Evolutionary conservation across 169 alveolate genomes (phyloP), one percentile per base, ranked within the genome.

Genomic region (Plasmodium fragile): DNA sequence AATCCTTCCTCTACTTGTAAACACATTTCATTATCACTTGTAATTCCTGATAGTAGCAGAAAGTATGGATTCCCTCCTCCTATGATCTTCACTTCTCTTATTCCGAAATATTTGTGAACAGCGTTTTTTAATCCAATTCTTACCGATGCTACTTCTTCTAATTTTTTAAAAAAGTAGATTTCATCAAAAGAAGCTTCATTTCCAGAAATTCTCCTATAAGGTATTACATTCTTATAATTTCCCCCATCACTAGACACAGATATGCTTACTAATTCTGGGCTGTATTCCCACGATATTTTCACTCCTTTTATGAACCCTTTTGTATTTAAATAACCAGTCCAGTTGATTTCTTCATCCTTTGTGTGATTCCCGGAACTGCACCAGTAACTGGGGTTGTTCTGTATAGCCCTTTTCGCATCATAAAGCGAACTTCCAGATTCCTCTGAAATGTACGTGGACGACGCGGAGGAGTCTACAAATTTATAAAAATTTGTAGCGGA

Each of bases 1-100:
- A 96, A 89, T 4, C 97, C 98, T 75, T 95, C 98, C 89, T 97
- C 98, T 28, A 97, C 96, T 82, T 97, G 98, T 78, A 98, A 93
- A 59, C 99, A 98, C 97, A 96, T 96, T 34, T 98, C 99, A 10
- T 98, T 98, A 25, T 92, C 95, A 18, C 97, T 96, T 25, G 99
- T 96, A 7, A 97, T 95, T 55, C 99, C 99, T 18, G 98, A 95
- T 36, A 97, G 82, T 10, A 98, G 90, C 97, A 97, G 94, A 53
- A 97, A 94, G 78, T 97, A 80, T 7, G 99, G 99, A 82, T 95
- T 92, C 3, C 99, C 99, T 4, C 97, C 95, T 5, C 99, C 99
- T 55, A 97, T 94, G 6, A 97, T 95, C 81, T 96, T 97, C 8
- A 97, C 94, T 73, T 96, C 97, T 71, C 98, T 95, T 79, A 98